phyloP scores from a whole-genome alignment of 805 yeast species.

The Wickerhamomyces silvicola region DNA sequence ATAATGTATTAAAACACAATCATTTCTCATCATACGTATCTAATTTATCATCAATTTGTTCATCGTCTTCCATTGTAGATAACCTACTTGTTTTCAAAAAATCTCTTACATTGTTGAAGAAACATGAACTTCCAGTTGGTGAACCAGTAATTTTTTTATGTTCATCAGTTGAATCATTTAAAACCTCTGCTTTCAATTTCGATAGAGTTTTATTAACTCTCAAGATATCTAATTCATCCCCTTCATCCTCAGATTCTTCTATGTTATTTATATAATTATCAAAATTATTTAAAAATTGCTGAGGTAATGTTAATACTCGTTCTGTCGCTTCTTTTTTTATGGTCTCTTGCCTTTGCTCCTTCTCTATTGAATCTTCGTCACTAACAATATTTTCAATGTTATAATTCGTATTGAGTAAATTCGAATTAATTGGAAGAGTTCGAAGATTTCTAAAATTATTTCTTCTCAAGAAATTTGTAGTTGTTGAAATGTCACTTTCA shows the following conservation, averaged over 20 bases:
- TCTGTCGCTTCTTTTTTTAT: neutral
- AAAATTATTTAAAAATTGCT: constrained; percentile 22
- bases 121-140: too few relatives aligned
- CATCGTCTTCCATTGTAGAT: too few relatives aligned
- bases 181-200: neutral
- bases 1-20: too few relatives aligned
- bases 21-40: too few relatives aligned
- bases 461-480: constrained; percentile 14
- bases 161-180: neutral
- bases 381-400: constrained; percentile 11
- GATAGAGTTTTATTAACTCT: constrained; percentile 13
- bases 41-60: too few relatives aligned
- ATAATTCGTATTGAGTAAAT: constrained; percentile 20
- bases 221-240: constrained; percentile 19
- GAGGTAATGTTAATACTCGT: constrained; percentile 20
- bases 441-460: constrained; percentile 12
- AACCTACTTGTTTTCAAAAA: too few relatives aligned
- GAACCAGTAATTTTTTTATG: too few relatives aligned
- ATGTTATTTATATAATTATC: constrained; percentile 21
- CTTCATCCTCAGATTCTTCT: constrained; percentile 16
- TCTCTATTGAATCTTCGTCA: neutral
- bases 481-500: constrained; percentile 20
- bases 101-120: too few relatives aligned
- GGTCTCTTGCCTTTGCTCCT: neutral
- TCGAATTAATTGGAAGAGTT: constrained; percentile 16